These are phyloP conservation scores for Wallacemonas rigidus DNA, from an alignment of 208 protist genomes.

Conservation along the genomic window DNA sequence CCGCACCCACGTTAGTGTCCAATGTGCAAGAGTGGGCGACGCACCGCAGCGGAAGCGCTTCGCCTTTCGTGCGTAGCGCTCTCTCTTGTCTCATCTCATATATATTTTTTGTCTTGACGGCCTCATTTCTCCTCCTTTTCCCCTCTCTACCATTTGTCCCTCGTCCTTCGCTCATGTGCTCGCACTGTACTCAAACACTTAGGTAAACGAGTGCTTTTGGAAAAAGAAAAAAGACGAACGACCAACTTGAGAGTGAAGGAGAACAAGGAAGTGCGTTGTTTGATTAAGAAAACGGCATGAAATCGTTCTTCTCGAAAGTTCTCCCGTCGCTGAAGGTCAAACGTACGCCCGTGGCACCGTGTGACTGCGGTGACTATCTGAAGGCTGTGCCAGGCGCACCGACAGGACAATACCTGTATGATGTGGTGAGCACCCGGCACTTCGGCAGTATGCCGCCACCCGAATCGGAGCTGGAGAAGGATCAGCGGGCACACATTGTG, in stretches of 20 bases:
- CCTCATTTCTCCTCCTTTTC: neutral
- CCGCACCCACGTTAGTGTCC: too few species aligned
- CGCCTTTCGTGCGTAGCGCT: too few species aligned
- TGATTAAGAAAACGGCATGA: too few species aligned
- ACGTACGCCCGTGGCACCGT: slow-evolving; percentile 43
- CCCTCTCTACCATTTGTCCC: neutral
- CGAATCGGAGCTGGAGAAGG: slow-evolving; percentile 3
- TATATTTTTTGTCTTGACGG: too few species aligned
- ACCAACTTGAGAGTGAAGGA: too few species aligned
- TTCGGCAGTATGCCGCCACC: slow-evolving; percentile 25
- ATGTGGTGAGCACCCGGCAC: slow-evolving; percentile 47
- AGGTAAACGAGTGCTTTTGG: too few species aligned
- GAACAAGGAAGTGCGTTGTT: too few species aligned
- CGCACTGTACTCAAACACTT: neutral
- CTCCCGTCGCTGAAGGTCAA: slow-evolving; percentile 44
- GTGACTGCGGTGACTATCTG: slow-evolving; percentile 74
- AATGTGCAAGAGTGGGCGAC: too few species aligned
- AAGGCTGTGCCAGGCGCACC: slow-evolving; percentile 41
- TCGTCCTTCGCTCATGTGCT: slow-evolving; percentile 1
- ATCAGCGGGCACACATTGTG: slow-evolving; percentile 38
- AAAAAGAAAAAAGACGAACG: too few species aligned
- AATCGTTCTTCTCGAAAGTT: slow-evolving; percentile 64
- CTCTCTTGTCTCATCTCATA: too few species aligned
- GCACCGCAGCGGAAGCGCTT: too few species aligned
- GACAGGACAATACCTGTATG: slow-evolving; percentile 33